Evolutionary conservation across 441 rosid species (phyloP), one percentile per base, ranked within the genome.

Genomic region (Euphorbia schlechtendalii): DNA sequence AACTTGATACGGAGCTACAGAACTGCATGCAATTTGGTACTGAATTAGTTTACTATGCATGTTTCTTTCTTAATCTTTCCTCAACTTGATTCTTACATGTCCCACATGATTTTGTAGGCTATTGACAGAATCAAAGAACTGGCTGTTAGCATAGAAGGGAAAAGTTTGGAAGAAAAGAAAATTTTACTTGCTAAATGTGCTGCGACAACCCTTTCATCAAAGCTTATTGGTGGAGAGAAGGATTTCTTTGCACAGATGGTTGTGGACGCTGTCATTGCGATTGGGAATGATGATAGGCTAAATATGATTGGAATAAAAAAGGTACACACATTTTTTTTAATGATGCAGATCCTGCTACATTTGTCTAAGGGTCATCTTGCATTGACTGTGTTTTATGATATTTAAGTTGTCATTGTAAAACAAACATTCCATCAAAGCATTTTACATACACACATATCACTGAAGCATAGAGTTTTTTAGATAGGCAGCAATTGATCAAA

Each of bases 171-270:
- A 69, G 99, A 95, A 66, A 95, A 95, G 96, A 92, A 92, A 80
- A 72, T 71, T 67, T 77, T 94, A 62, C 77, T 94, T 70, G 92
- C 84, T 30, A 94, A 89, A 82, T 94, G 99, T 76, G 99, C 98
- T 70, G 91, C 94, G 22, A 94, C 99, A 10, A 91, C 98, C 1
- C 96, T 94, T 48, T 87, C 96, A 54, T 94, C 99, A 20, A 94
- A 94, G 77, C 96, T 90, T 49, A 91, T 94, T 71, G 95, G 98
- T 43, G 99, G 99, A 30, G 99, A 95, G 75, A 95, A 92, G 63
- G 98, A 89, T 61, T 95, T 95, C 70, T 95, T 92, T 69, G 90
- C 99, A 52, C 74, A 83, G 13, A 89, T 95, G 88, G 99, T 92
- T 48, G 99, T 95, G 46, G 90, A 95, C 83, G 82, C 99, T 80